Percentiles rank a stretch among this genome's conserved stretches.
These are phyloP conservation scores for Alliaria petiolata DNA, from an alignment of 345 rosid genomes.

Conservation along the genomic window DNA sequence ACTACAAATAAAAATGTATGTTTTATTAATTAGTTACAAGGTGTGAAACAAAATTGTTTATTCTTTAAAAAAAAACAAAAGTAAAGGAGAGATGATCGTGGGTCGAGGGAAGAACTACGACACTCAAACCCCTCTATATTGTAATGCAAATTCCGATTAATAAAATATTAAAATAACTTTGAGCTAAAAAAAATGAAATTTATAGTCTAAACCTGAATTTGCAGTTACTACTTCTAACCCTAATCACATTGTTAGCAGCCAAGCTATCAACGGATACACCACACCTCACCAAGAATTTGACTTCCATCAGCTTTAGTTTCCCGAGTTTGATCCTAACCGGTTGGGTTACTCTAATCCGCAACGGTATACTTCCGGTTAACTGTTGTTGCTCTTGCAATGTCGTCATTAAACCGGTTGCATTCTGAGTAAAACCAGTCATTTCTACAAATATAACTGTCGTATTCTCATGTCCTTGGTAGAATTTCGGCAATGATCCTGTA, in stretches of 20 bases:
- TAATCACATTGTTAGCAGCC: conserved; percentile 39
- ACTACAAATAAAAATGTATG: neutral
- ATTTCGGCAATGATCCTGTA: conserved; percentile 69
- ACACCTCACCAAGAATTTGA: conserved; percentile 62
- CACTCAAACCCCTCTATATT: neutral
- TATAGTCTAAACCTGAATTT: conserved; percentile 58
- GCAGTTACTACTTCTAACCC: conserved; percentile 54
- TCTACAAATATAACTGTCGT: conserved; percentile 59
- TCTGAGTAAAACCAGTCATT: conserved; percentile 50
- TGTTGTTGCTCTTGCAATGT: conserved; percentile 41
- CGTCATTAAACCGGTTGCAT: conserved; percentile 42
- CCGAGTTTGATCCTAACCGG: conserved; percentile 84
- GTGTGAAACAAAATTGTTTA: conserved; percentile 11
- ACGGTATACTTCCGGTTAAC: conserved; percentile 52
- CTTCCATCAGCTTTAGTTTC: conserved; percentile 57
- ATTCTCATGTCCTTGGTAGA: conserved; percentile 88
- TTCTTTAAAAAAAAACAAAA: neutral
- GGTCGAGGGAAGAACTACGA: neutral
- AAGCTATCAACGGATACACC: conserved; percentile 49
- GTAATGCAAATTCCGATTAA: neutral
- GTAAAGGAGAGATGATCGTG: neutral
- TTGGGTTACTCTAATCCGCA: conserved; percentile 62
- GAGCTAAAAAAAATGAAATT: neutral
- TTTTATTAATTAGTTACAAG: neutral
- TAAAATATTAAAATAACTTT: neutral